Base-by-base conservation (phyloP, 2,329 filamentous ascomycete species). In the Penicillium oxalicum region DNA sequence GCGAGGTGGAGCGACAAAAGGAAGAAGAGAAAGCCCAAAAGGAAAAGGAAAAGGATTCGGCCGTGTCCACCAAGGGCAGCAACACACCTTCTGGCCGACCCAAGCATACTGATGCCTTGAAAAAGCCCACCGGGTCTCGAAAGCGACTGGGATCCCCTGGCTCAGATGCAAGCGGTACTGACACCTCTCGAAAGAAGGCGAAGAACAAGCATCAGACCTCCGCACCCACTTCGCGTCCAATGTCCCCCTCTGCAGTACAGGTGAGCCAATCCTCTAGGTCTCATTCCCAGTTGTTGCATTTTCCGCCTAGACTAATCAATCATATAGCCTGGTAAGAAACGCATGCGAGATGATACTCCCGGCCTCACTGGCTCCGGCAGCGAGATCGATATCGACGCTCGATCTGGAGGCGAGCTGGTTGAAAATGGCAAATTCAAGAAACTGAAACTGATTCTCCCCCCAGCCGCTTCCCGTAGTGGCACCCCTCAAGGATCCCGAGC, bases 81-180 rank as follows among this genome's bases (percentile, higher is more conserved):
- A 87, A 77, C 58, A 86, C 83, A 2, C 83, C 83, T 1, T 82
- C 77, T 29, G 80, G 80, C 34, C 76, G 77, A 29, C 76, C 72
- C 36, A 80, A 80, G 56, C 72, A 76, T 54, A 66, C 63, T 4
- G 77, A 82, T 58, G 61, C 75, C 12, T 59, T 74, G 46, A 80
- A 79, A 61, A 78, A 77, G 54, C 68, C 74, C 9, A 62, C 71
- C 5, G 81, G 82, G 62, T 77, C 76, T 29, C 79, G 91, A 45
- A 96, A 96, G 73, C 84, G 91, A 28, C 80, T 88, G 29, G 89
- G 90, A 13, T 95, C 90, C 12, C 89, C 91, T 3, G 77, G 87
- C 29, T 96, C 90, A 2, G 91, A 97, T 65, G 89, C 89, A 8
- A 95, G 89, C 65, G 91, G 89, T 45, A 94, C 91, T 59, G 91